A percentile compares a stretch with the other conserved stretches of the same genome.
Conservation (phyloP, 106 monocot species). For the Allium sativum region DNA sequence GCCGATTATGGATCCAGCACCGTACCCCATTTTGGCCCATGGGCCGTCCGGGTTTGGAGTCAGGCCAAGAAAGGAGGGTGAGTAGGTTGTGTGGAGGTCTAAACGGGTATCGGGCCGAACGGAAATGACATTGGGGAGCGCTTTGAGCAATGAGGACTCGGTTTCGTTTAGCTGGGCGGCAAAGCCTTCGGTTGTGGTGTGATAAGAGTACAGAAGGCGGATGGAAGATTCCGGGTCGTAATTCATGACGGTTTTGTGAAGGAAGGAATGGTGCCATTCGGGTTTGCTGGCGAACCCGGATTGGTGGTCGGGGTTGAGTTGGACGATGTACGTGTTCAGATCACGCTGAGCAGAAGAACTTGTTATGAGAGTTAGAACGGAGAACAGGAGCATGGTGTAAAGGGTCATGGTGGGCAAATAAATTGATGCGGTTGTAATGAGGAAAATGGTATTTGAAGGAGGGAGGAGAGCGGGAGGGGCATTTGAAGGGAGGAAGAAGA, state of each 20-base stretch:
- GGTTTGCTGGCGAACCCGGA: conserved; percentile 4
- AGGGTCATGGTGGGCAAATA: too few relatives aligned
- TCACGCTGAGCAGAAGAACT: background rate
- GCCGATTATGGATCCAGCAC: conserved; percentile 48
- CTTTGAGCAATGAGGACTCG: conserved; percentile 29
- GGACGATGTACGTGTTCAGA: conserved; percentile 66
- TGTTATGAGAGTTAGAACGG: too few relatives aligned
- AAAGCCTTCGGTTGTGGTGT: conserved; percentile 59
- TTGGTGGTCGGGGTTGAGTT: conserved; percentile 29
- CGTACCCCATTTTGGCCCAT: conserved; percentile 32
- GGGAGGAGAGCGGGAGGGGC: too few relatives aligned
- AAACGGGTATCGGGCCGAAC: conserved; percentile 44
- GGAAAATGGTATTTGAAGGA: too few relatives aligned
- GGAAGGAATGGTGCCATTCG: conserved; percentile 75
- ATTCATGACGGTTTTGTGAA: conserved; percentile 14
- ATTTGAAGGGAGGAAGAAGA: too few relatives aligned
- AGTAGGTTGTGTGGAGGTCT: conserved; percentile 73
- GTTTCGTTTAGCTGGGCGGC: conserved; percentile 37
- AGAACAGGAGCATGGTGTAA: too few relatives aligned
- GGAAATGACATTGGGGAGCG: conserved; percentile 34
- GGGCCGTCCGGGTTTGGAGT: conserved; percentile 15
- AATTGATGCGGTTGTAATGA: too few relatives aligned
- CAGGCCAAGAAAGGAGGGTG: conserved; percentile 65
- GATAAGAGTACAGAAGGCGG: conserved; percentile 76
- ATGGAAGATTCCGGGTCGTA: conserved; percentile 21